These are phyloP conservation scores for Chalaropsis thielavioides DNA, from an alignment of 2,329 filamentous ascomycete genomes.

Conservation along the genomic window DNA sequence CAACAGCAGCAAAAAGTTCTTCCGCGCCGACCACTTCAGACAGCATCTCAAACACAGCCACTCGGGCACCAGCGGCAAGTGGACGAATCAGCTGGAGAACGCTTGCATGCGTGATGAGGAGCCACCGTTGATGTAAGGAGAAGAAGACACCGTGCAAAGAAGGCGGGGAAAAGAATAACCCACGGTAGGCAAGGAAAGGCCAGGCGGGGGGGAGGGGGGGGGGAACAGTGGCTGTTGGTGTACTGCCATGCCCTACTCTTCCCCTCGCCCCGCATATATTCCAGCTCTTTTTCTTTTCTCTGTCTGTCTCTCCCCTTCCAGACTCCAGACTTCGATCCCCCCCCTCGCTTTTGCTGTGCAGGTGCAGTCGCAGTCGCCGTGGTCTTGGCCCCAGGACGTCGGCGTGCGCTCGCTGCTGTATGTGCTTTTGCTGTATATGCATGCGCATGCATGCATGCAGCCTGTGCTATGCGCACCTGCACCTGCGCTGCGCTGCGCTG, in stretches of 20 bases:
- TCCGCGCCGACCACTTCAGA: constrained; percentile 89
- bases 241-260: neutral
- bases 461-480: neutral
- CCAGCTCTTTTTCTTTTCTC: too few species aligned
- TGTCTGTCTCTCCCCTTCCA: too few species aligned
- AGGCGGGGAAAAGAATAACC: neutral
- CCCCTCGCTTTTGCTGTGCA: neutral
- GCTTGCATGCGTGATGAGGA: constrained; percentile 91
- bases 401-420: neutral
- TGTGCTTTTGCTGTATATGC: neutral
- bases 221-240: neutral
- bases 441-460: neutral
- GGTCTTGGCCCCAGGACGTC: neutral
- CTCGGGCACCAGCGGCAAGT: constrained; percentile 89
- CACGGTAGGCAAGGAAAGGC: neutral
- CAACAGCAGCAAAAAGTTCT: constrained; percentile 98
- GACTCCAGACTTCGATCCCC: neutral
- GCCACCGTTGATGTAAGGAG: constrained; percentile 29
- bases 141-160: neutral
- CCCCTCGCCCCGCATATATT: too few species aligned
- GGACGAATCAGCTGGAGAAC: constrained; percentile 96
- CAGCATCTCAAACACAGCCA: constrained; percentile 98
- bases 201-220: neutral
- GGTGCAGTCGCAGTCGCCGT: neutral
- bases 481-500: neutral